These are phyloP conservation scores for Mortierella hygrophila DNA, from an alignment of 192 early-diverging fungal species.

Conservation along the genomic window DNA sequence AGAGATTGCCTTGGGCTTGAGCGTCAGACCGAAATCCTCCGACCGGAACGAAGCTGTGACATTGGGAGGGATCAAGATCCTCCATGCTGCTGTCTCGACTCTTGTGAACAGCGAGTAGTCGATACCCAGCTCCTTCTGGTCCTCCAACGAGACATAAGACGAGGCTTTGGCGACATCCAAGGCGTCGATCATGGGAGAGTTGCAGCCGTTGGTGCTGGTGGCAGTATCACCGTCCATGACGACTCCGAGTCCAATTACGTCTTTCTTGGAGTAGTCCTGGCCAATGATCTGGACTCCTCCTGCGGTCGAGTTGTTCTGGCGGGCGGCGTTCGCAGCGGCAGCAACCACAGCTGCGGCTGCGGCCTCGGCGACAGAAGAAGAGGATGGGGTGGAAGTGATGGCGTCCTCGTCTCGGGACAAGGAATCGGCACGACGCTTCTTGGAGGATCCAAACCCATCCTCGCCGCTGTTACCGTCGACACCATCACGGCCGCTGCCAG, in stretches of 20 bases:
- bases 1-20: constrained; percentile 30
- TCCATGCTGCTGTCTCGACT: constrained; percentile 51
- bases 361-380: constrained; percentile 15
- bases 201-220: neutral
- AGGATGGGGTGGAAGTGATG: neutral
- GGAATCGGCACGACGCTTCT: constrained; percentile 35
- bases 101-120: constrained; percentile 49
- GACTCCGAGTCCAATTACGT: constrained; percentile 12
- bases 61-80: constrained; percentile 53
- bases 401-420: constrained; percentile 9
- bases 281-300: constrained; percentile 20
- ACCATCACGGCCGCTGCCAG: neutral
- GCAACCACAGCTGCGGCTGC: constrained; percentile 23
- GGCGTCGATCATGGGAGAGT: constrained; percentile 18
- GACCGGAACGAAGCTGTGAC: constrained; percentile 42
- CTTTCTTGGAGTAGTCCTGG: constrained; percentile 5
- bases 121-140: constrained; percentile 46
- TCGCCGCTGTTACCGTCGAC: neutral
- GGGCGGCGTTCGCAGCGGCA: constrained; percentile 25
- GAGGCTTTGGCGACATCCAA: constrained; percentile 38
- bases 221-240: neutral
- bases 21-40: constrained; percentile 51
- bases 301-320: neutral
- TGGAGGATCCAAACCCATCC: constrained; percentile 26
- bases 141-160: constrained; percentile 29